phyloP scores from a whole-genome alignment of 2,329 filamentous ascomycete genomes.

The Leptographium radiaticola region DNA sequence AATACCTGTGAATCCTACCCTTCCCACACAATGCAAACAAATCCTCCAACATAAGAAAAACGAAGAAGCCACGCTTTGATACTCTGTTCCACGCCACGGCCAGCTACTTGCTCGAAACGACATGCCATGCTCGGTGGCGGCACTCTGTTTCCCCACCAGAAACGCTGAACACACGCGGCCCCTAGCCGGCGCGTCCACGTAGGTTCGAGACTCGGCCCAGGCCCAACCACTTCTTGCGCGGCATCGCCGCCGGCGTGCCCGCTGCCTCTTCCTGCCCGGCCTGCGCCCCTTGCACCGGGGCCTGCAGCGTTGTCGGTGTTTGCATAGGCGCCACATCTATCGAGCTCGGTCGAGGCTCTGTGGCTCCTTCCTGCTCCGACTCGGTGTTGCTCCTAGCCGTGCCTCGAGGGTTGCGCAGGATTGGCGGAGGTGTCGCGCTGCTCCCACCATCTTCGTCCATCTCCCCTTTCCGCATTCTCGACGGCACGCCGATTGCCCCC shows the following conservation, averaged over 20 bases:
- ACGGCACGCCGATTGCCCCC: constrained; percentile 24
- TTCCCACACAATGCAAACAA: too few relatives aligned
- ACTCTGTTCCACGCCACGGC: neutral
- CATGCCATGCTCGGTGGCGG: neutral
- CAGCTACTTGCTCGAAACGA: neutral
- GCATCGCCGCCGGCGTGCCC: neutral
- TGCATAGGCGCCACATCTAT: neutral
- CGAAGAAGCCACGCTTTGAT: too few relatives aligned
- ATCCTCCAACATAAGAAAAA: too few relatives aligned
- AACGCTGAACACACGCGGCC: neutral
- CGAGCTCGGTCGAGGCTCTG: neutral
- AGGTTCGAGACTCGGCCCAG: constrained; percentile 19
- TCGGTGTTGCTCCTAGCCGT: constrained; percentile 8
- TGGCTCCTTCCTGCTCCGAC: neutral
- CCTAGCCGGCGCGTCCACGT: constrained; percentile 16
- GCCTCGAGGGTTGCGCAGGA: constrained; percentile 28
- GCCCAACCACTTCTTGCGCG: constrained; percentile 19
- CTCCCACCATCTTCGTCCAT: constrained; percentile 24
- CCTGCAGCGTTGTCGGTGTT: neutral
- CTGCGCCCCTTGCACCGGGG: neutral
- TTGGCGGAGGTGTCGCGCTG: constrained; percentile 43
- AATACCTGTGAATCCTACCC: too few relatives aligned
- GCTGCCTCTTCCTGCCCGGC: neutral
- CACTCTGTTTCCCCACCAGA: neutral
- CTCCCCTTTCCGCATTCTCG: constrained; percentile 23